Conservation (phyloP, 2,329 filamentous ascomycete genomes). For the Verticillium nubilum region DNA sequence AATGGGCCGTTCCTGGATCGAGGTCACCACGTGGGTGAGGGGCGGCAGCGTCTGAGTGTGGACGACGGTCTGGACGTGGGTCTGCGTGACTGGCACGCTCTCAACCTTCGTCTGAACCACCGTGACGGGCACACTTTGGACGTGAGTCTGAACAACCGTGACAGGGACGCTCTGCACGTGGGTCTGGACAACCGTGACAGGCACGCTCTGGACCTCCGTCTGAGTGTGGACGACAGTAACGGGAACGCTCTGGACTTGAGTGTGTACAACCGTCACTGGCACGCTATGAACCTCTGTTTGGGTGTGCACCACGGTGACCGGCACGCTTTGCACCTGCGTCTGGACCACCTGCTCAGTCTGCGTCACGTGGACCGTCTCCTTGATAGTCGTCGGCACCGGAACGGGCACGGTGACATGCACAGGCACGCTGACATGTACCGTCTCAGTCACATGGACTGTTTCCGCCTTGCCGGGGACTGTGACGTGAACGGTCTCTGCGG, state of each 20-base stretch:
- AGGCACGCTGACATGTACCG: background rate
- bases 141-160: slow-evolving; percentile 2
- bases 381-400: slow-evolving; percentile 1
- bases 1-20: background rate
- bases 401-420: background rate
- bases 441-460: background rate
- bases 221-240: slow-evolving; percentile 1
- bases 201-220: slow-evolving; percentile 6
- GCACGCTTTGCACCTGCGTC: slow-evolving; percentile 1
- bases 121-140: slow-evolving; percentile 1
- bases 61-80: slow-evolving; percentile 1
- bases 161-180: slow-evolving; percentile 4
- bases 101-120: slow-evolving; percentile 1
- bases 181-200: slow-evolving; percentile 5
- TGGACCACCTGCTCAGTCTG: slow-evolving; percentile 1
- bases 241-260: slow-evolving; percentile 3
- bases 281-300: background rate
- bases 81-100: slow-evolving; percentile 6
- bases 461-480: background rate
- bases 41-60: slow-evolving; percentile 5
- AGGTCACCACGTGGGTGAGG: slow-evolving; percentile 5
- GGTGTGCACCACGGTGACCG: background rate
- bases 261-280: slow-evolving; percentile 1
- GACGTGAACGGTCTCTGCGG: background rate
- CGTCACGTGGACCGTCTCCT: slow-evolving; percentile 4